A percentile compares a stretch with the other conserved stretches of the same genome.
These are phyloP conservation scores for Clitopilus hobsonii DNA, from an alignment of 768 basidiomycete species.

Conservation along the genomic window DNA sequence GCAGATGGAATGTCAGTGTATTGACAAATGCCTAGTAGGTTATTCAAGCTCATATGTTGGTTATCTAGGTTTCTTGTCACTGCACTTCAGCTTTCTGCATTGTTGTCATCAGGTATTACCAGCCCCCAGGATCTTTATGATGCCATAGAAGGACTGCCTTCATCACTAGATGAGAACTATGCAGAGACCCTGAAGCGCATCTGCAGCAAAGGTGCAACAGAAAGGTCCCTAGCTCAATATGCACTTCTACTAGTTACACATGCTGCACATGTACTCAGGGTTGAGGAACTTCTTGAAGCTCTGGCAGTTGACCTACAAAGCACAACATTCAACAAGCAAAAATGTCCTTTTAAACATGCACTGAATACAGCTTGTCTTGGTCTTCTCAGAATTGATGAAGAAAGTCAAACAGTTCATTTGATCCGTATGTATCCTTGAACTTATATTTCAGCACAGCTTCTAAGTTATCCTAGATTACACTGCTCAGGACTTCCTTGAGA, in stretches of 20 bases:
- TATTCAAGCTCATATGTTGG: too few species aligned
- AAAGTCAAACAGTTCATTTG: not conserved
- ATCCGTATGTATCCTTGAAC: not conserved
- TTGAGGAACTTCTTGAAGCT: not conserved
- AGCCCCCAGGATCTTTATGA: not conserved
- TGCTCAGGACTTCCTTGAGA: not conserved
- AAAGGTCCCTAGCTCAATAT: not conserved
- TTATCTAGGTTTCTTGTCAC: not conserved
- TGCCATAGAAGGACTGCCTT: not conserved
- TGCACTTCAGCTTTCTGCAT: not conserved
- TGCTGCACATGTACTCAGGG: not conserved
- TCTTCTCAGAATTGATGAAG: not conserved
- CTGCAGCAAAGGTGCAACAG: not conserved
- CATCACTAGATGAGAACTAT: not conserved
- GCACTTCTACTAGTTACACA: not conserved
- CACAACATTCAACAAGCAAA: not conserved
- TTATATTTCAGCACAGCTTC: not conserved
- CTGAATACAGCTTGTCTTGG: not conserved
- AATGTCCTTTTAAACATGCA: not conserved
- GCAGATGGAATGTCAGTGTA: not conserved
- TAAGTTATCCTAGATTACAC: not conserved
- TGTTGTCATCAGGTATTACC: not conserved
- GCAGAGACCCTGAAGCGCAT: not conserved
- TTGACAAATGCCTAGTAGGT: too few species aligned
- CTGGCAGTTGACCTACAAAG: not conserved